Evolutionary conservation across 106 monocot genomes (phyloP), one percentile per base, ranked within the genome.

Genomic region (Posidonia australis): DNA sequence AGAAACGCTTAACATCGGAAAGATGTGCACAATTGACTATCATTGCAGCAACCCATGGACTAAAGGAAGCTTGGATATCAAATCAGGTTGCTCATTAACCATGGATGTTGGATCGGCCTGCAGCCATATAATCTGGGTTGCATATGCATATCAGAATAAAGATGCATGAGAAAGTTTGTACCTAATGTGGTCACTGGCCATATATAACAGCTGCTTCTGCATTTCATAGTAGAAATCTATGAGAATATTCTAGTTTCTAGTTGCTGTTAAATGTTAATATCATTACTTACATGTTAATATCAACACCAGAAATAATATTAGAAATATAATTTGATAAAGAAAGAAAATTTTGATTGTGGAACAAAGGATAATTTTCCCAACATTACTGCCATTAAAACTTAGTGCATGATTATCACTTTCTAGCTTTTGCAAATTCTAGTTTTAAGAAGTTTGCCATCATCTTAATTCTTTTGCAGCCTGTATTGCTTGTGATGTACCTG

Each of bases 11-110:
- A 41, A 78, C 90, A 71, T 58, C 80, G 43, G 90, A 98, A 82
- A 79, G 90, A 64, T 98, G 96, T 74, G 84, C 83, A 32, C 74
- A 87, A 68, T 72, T 98, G 32, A 98, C 75, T 65, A 83, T 91
- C 59, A 67, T 82, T 74, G 96, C 96, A 10, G 90, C 87, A 25
- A 87, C 84, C 9, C 87, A 98, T 71, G 96, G 85, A 54, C 54
- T 98, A 22, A 98, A 98, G 68, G 96, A 98, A 83, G 96, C 77
- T 51, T 98, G 96, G 96, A 90, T 98, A 82, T 90, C 90, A 46
- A 75, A 87, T 78, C 96, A 98, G 78, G 96, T 98, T 43, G 47
- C 69, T 73, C 30, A 58, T 23, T 46, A 45, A 63, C 7, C 9
- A 44, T 29, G 13, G 30, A 1, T 26, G 58, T 53, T 10, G 36